Evolutionary conservation across 139 green algal species (phyloP), one percentile per base, ranked within the genome.

Genomic region (Tetradesmus lagerheimii): DNA sequence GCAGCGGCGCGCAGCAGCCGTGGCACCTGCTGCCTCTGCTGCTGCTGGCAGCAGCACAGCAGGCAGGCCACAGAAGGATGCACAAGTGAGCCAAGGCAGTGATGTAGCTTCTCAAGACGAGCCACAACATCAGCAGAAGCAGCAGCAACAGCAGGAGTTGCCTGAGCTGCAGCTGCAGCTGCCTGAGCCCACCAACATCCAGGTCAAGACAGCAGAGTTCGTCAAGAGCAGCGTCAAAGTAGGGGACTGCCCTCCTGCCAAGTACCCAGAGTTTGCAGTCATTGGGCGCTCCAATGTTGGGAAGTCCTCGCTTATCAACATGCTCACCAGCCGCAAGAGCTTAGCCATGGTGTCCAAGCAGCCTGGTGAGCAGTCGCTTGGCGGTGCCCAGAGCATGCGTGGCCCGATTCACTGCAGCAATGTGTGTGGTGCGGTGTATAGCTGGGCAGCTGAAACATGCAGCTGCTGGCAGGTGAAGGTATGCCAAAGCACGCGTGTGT

Each of bases 281-380:
- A 98, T 99, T 67, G 98, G 98, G 0, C 94, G 97, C 11, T 98
- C 95, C 43, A 99, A 99, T 93, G 98, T 99, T n/a, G 98, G 98
- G 82, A 99, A 99, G 92, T 98, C 95, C 4, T 98, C 96, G 0
- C 94, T 99, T 9, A 99, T 99, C 91, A 99, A 99, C 94, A 92
- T 98, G 92, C 86, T 99, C 39, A 99, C 97, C 6, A 91, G 91
- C 14, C 91, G 93, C 27, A 96, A 93, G 41, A 83, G 92, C 29
- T 93, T 99, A 34, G 98, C 98, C 2, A 92, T 96, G 91, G 95
- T 98, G 0, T 99, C 98, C 8, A 99, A 99, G 82, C 95, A 96
- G 64, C 98, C 98, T 83, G 97, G 97, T 99, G 47, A 23, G 92
- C 57, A 29, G 1, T 39, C 16, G 39, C 6, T 6, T 85, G 35